Percentiles rank a stretch among this genome's conserved stretches.
Evolutionary conservation across 257 asterid species (phyloP).

Genomic region (Gynochthodes officinalis): DNA sequence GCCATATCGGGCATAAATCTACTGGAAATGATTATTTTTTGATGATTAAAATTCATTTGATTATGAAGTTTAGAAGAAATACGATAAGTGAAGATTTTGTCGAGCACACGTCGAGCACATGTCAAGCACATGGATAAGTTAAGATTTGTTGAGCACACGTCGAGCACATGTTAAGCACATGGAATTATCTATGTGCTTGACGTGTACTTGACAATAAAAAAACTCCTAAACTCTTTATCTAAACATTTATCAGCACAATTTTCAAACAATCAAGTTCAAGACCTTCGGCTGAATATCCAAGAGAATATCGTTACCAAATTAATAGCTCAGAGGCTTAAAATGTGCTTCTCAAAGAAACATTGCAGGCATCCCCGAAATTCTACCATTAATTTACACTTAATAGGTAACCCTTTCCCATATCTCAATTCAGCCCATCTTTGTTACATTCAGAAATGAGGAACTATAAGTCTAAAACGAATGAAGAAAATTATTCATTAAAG

Average conservation of each 20-base stretch:
- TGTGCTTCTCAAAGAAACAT: background rate
- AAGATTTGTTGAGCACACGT: no score
- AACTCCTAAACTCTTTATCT: background rate
- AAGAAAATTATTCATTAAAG: background rate
- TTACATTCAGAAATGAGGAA: background rate
- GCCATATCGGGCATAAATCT: no score
- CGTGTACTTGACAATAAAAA: background rate
- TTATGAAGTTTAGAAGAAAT: no score
- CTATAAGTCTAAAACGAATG: background rate
- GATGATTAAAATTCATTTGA: no score
- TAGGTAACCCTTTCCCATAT: background rate
- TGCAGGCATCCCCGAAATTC: background rate
- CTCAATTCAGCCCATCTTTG: background rate
- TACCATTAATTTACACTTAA: background rate
- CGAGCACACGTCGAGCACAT: no score
- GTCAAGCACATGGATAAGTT: no score
- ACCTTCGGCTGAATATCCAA: background rate
- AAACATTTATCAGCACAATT: no score
- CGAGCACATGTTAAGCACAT: no score
- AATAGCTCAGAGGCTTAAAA: background rate
- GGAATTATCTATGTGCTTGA: no score
- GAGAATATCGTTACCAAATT: background rate
- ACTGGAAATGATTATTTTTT: no score
- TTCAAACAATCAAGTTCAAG: background rate
- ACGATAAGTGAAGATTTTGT: no score